These are phyloP conservation scores for Cladosporium sp. DNA, from an alignment of 2,329 filamentous ascomycete genomes.

Conservation along the genomic window DNA sequence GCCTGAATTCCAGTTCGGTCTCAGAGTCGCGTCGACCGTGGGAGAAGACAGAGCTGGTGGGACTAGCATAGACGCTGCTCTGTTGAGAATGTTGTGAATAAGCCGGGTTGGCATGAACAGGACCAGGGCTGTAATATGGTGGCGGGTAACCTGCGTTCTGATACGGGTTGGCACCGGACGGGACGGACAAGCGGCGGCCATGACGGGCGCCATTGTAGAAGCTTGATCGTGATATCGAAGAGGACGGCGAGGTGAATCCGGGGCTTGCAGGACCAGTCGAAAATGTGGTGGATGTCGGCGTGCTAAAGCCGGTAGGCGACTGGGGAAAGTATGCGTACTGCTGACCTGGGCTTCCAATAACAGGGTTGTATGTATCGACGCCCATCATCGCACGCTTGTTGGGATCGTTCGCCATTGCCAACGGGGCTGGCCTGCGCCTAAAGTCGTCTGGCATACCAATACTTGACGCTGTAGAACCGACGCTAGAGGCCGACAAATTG, in stretches of 20 bases:
- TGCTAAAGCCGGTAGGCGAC: conserved; percentile 74
- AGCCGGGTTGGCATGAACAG: conserved; percentile 49
- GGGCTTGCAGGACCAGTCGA: conserved; percentile 76
- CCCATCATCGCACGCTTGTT: conserved; percentile 61
- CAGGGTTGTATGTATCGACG: conserved; percentile 63
- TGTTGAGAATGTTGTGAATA: conserved; percentile 60
- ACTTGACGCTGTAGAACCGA: conserved; percentile 71
- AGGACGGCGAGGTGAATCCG: conserved; percentile 74
- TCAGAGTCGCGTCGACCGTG: conserved; percentile 68
- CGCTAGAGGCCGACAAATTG: conserved; percentile 86
- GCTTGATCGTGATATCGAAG: conserved; percentile 66
- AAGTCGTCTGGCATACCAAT: conserved; percentile 66
- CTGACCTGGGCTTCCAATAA: conserved; percentile 60
- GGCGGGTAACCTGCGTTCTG: conserved; percentile 57
- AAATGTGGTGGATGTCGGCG: conserved; percentile 80
- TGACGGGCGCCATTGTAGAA: conserved; percentile 72
- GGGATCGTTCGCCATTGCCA: conserved; percentile 77
- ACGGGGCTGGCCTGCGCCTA: conserved; percentile 72
- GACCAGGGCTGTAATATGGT: conserved; percentile 57
- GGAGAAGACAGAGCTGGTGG: conserved; percentile 63
- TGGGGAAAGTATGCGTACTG: conserved; percentile 66
- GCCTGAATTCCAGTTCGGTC: conserved; percentile 73
- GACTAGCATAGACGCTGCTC: conserved; percentile 65
- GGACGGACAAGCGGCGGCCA: conserved; percentile 77
- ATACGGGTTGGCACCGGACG: conserved; percentile 73